Percentiles rank a stretch among this genome's conserved stretches.
Conservation (phyloP, 1,139 yeast species). For the Saccharomyces pastorianus region DNA sequence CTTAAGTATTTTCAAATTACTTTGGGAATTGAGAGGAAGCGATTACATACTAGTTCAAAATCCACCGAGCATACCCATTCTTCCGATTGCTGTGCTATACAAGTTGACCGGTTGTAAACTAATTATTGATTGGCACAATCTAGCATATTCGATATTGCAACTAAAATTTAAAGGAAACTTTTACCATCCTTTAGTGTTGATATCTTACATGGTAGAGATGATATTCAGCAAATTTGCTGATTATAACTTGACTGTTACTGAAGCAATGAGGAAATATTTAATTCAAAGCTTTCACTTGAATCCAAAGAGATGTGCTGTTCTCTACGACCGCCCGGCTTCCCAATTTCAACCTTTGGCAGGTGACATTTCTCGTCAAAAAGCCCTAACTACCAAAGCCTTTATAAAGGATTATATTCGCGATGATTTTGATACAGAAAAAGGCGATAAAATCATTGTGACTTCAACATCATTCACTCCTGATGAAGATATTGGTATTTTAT, state of each 20-base stretch:
- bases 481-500: constrained; percentile 68
- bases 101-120: constrained; percentile 54
- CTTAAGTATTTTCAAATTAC: constrained; percentile 37
- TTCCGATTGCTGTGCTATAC: constrained; percentile 54
- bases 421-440: constrained; percentile 30
- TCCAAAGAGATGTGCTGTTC: constrained; percentile 35
- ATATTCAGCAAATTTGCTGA: constrained; percentile 54
- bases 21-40: constrained; percentile 52
- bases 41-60: constrained; percentile 76
- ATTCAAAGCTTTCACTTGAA: constrained; percentile 43
- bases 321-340: constrained; percentile 70
- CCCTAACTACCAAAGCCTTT: constrained; percentile 32
- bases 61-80: constrained; percentile 86
- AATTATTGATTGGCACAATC: constrained; percentile 92
- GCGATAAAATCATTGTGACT: constrained; percentile 61
- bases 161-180: constrained; percentile 43
- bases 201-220: constrained; percentile 52
- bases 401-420: constrained; percentile 33
- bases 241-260: constrained; percentile 73
- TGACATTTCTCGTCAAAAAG: constrained; percentile 17
- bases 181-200: constrained; percentile 53
- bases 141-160: constrained; percentile 77
- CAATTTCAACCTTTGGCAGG: constrained; percentile 50
- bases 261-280: constrained; percentile 59
- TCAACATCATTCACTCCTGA: constrained; percentile 95